These are phyloP conservation scores for Moesziomyces globuligerus DNA, from an alignment of 1,284 basidiomycete species.

Conservation along the genomic window DNA sequence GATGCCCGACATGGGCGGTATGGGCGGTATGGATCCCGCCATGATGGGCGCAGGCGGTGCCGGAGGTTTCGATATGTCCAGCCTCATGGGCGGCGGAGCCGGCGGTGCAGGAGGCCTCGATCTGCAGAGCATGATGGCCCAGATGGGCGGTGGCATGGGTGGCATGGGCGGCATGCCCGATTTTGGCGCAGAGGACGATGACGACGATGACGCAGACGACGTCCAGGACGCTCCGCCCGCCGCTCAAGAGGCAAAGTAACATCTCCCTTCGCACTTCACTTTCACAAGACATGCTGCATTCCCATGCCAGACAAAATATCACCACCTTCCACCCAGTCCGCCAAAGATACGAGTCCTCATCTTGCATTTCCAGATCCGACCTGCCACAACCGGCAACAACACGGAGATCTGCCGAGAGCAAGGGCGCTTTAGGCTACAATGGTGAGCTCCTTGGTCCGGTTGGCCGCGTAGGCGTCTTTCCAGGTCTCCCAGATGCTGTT, in stretches of 20 bases:
- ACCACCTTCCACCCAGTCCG: neutral
- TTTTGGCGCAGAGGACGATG: slow-evolving; percentile 51
- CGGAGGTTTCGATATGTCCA: slow-evolving; percentile 25
- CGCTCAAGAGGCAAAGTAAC: slow-evolving; percentile 37
- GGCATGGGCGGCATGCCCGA: slow-evolving; percentile 33
- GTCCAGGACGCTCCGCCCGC: slow-evolving; percentile 65
- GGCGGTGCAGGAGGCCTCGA: slow-evolving; percentile 28
- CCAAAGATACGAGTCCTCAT: no score
- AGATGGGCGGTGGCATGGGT: slow-evolving; percentile 32
- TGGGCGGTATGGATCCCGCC: slow-evolving; percentile 55
- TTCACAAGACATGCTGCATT: neutral
- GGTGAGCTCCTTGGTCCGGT: slow-evolving; percentile 63
- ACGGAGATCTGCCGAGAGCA: no score
- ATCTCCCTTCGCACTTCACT: neutral
- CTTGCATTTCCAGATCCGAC: no score
- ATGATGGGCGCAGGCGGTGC: slow-evolving; percentile 33
- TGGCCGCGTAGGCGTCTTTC: slow-evolving; percentile 65
- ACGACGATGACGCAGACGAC: slow-evolving; percentile 55
- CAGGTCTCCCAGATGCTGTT: slow-evolving; percentile 64
- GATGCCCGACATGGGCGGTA: slow-evolving; percentile 69
- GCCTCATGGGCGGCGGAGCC: slow-evolving; percentile 34
- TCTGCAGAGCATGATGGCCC: slow-evolving; percentile 46
- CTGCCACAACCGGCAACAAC: no score
- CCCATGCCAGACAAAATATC: no score
- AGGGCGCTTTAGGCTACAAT: slow-evolving; percentile 50